Percentiles rank a stretch among this genome's conserved stretches.
Conservation (phyloP, 768 basidiomycete species). For the Tylopilus rubrobrunneus region DNA sequence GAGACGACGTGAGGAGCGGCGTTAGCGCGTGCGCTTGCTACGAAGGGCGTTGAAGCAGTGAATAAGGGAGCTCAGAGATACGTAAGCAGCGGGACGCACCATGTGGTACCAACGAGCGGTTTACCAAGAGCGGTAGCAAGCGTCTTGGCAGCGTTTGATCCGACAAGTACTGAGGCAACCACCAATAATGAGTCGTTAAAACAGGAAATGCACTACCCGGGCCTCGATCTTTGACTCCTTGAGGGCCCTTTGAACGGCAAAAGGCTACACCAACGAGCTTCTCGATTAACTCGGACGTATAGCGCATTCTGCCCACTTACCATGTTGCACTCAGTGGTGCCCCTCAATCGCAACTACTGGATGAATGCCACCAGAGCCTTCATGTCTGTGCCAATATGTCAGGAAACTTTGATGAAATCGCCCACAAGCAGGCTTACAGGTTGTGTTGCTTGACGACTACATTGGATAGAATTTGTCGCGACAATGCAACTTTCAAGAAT, state of each 20-base stretch:
- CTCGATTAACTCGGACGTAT: not conserved
- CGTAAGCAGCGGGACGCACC: slow-evolving; percentile 43
- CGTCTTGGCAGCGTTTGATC: slow-evolving; percentile 79
- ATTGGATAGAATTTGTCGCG: slow-evolving; percentile 71
- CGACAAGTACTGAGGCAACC: slow-evolving; percentile 80
- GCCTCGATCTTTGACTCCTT: slow-evolving; percentile 71
- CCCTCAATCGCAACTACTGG: slow-evolving; percentile 71
- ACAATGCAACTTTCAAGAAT: slow-evolving; percentile 30
- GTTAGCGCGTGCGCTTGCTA: slow-evolving; percentile 95
- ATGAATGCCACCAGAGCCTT: slow-evolving; percentile 62
- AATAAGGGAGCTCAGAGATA: not conserved
- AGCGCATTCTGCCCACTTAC: slow-evolving; percentile 30
- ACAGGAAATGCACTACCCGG: slow-evolving; percentile 46
- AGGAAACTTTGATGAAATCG: not conserved
- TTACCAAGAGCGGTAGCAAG: slow-evolving; percentile 75
- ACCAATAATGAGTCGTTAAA: slow-evolving; percentile 38
- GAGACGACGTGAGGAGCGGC: slow-evolving; percentile 58
- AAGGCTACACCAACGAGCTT: slow-evolving; percentile 47
- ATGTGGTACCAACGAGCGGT: slow-evolving; percentile 93
- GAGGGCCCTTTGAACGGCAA: slow-evolving; percentile 66
- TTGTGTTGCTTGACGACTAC: slow-evolving; percentile 81
- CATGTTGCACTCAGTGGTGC: slow-evolving; percentile 81
- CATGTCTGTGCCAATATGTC: slow-evolving; percentile 14
- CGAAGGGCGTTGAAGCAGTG: not conserved
- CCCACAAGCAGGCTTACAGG: slow-evolving; percentile 38